A percentile compares a stretch with the other conserved stretches of the same genome.
phyloP scores from a whole-genome alignment of 495 filamentous ascomycete genomes.

The Hypoxylon fuscum region DNA sequence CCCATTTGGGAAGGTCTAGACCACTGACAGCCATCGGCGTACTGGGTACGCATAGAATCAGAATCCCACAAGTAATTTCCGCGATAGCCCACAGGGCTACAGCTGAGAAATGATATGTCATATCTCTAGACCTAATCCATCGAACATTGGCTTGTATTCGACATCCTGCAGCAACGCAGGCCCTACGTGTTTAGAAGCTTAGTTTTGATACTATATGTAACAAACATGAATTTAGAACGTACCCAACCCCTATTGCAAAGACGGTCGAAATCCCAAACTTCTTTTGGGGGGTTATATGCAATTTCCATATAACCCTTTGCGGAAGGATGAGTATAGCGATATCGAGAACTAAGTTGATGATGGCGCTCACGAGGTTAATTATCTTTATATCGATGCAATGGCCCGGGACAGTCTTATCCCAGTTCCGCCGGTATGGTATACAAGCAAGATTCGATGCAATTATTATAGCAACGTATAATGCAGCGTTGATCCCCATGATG shows the following conservation, averaged over 20 bases:
- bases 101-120: constrained; percentile 14
- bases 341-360: constrained; percentile 8
- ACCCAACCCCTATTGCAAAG: neutral
- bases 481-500: neutral
- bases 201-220: too few species aligned
- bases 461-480: constrained; percentile 37
- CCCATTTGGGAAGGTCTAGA: neutral
- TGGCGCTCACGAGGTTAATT: neutral
- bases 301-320: neutral
- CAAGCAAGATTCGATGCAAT: constrained; percentile 55
- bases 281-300: neutral
- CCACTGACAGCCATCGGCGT: neutral
- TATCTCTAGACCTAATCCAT: constrained; percentile 12
- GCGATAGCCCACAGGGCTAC: constrained; percentile 16
- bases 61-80: constrained; percentile 15
- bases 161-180: neutral
- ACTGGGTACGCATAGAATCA: constrained; percentile 15
- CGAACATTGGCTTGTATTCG: neutral
- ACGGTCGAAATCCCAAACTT: neutral
- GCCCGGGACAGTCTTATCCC: constrained; percentile 4
- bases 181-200: neutral
- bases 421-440: constrained; percentile 29
- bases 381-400: neutral
- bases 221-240: neutral
- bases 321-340: constrained; percentile 1